Conservation (phyloP, 148 eudicot genomes). For the Pharnaceum exiguum region DNA sequence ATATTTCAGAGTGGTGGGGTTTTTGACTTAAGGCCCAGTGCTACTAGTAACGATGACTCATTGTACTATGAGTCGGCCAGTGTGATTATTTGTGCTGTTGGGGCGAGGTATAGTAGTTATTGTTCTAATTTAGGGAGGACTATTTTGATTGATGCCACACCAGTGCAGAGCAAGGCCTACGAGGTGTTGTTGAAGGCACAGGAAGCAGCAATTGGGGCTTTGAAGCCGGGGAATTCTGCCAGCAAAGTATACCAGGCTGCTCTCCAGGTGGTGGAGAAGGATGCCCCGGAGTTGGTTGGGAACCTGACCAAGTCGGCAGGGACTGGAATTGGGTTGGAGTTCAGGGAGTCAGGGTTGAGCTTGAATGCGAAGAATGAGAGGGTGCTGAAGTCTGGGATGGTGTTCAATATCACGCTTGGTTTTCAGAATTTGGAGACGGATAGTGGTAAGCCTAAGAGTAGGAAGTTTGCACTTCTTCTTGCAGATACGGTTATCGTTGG, state of each 20-base stretch:
- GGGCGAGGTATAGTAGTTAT: constrained; percentile 78
- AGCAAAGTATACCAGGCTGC: constrained; percentile 66
- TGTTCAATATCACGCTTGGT: constrained; percentile 74
- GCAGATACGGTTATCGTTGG: constrained; percentile 74
- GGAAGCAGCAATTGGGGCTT: constrained; percentile 75
- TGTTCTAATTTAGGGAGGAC: constrained; percentile 87
- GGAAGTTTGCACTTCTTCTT: constrained; percentile 61
- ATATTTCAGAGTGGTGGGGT: constrained; percentile 92
- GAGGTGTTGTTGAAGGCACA: constrained; percentile 77
- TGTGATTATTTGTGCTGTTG: constrained; percentile 78
- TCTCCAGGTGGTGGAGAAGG: constrained; percentile 58
- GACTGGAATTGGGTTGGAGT: constrained; percentile 90
- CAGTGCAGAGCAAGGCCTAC: constrained; percentile 72
- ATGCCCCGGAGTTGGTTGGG: constrained; percentile 67
- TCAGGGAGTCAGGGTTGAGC: constrained; percentile 72
- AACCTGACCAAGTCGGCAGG: constrained; percentile 85
- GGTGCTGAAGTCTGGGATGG: constrained; percentile 69
- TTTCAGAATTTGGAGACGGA: constrained; percentile 70
- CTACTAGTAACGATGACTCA: constrained; percentile 69
- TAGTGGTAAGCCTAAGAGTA: constrained; percentile 54
- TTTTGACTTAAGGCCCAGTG: constrained; percentile 83
- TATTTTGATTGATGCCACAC: constrained; percentile 63
- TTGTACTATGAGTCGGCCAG: constrained; percentile 79
- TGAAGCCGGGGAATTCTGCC: constrained; percentile 60
- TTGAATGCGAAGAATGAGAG: constrained; percentile 72